phyloP scores from a whole-genome alignment of 2,329 filamentous ascomycete genomes.

The Fusarium sp. region DNA sequence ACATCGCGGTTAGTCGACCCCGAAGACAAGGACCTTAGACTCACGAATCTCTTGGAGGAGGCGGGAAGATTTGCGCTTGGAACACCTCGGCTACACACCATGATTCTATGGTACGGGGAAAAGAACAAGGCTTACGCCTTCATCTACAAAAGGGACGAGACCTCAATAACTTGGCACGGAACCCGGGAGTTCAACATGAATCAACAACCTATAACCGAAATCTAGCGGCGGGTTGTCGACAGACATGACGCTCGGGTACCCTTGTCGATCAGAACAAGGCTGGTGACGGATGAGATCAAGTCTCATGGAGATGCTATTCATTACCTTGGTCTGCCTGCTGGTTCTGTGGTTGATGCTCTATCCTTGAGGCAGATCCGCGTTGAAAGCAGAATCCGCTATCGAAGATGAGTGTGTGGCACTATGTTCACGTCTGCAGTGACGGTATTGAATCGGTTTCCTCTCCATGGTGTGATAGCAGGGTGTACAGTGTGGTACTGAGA shows the following conservation, averaged over 20 bases:
- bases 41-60: neutral
- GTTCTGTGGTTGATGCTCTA: neutral
- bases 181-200: neutral
- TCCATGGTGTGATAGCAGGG: neutral
- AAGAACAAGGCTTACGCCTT: neutral
- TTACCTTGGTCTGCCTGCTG: neutral
- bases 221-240: neutral
- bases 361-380: neutral
- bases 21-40: neutral
- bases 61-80: neutral
- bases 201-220: neutral
- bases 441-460: neutral
- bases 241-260: neutral
- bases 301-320: neutral
- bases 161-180: neutral
- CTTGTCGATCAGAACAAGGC: neutral
- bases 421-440: neutral
- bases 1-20: neutral
- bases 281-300: neutral
- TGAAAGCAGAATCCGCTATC: neutral
- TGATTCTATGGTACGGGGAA: neutral
- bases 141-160: neutral
- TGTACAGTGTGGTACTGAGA: neutral
- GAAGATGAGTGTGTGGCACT: no score
- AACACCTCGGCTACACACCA: neutral